Base-by-base conservation (phyloP, 1,284 basidiomycete species). In the Cutaneotrichosporon mucoides region DNA sequence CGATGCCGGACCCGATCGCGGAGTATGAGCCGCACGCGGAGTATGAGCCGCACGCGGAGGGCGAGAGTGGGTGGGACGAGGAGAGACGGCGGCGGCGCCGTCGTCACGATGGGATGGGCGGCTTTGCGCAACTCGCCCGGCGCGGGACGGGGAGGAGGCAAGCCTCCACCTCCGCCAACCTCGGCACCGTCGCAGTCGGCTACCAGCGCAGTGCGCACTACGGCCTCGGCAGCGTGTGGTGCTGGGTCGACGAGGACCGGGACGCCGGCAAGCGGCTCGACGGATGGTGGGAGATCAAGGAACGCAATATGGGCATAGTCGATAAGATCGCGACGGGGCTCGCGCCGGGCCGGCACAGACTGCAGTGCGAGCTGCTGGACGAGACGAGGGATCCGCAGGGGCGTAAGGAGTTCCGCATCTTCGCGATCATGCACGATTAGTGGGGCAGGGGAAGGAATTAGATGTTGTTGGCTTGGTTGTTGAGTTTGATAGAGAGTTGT, bases 181-280 rank as follows among this genome's bases (percentile, higher is more conserved):
- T 60, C 11, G 65, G 71, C 53, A 65, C 68, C 11, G 68, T 77
- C 35, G 62, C 68, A n/a, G 68, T 77, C 45, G 72, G 67, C 9
- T 75, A 74, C 62, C 73, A 72, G 49, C 61, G 70, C 34, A 50
- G 47, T n/a, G 46, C 55, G 10, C 68, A 64, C n/a, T 79, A 75
- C 59, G 75, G 76, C 2, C 50, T 79, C 24, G 77, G 77, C 1
- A 71, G 61, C n/a, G 66, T 75, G 15, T 63, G 69, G 52, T 79
- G 77, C 56, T 77, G 75, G 75, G 67, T 71, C 40, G 75, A 71
- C 49, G 68, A 68, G 1, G 67, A 68, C 47, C 57, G 61, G 41
- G 62, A 68, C 11, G 53, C 60, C 24, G 57, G 62, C 16, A 52
- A 57, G 43, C 61, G 57, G 34, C 50, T 75, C 7, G 70, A 73